Evolutionary conservation across 2,329 filamentous ascomycete genomes (phyloP).

Genomic region (Stagonosporopsis vannaccii): DNA sequence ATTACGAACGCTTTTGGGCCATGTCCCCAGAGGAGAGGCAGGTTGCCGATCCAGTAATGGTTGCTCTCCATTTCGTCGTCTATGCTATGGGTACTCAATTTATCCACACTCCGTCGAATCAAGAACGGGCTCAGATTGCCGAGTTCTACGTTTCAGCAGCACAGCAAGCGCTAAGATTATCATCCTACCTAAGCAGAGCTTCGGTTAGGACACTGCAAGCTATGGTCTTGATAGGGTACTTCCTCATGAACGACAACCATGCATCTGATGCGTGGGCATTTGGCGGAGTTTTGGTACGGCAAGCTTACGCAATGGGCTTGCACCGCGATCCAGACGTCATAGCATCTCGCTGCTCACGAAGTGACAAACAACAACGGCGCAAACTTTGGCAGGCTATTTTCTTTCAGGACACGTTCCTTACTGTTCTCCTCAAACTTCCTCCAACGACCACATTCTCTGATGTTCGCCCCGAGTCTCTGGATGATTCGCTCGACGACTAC

Average conservation of each 20-base stretch:
- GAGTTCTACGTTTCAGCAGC: conserved; percentile 84
- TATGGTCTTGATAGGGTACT: conserved; percentile 84
- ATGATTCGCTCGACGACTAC: conserved; percentile 70
- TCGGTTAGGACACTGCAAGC: conserved; percentile 77
- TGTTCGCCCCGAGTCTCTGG: conserved; percentile 75
- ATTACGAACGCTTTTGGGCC: conserved; percentile 81
- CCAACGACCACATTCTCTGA: conserved; percentile 82
- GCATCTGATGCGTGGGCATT: conserved; percentile 85
- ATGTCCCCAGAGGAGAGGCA: conserved; percentile 65
- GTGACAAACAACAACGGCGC: conserved; percentile 79
- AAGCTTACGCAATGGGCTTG: conserved; percentile 82
- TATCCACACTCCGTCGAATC: conserved; percentile 63
- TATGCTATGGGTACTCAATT: conserved; percentile 82
- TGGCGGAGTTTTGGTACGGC: conserved; percentile 76
- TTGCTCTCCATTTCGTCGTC: conserved; percentile 78
- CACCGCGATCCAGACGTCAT: conserved; percentile 80
- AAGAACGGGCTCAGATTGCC: conserved; percentile 75
- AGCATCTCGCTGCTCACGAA: conserved; percentile 68
- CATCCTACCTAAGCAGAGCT: conserved; percentile 77
- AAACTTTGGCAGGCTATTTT: conserved; percentile 85
- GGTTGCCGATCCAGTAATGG: conserved; percentile 69
- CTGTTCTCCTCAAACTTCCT: conserved; percentile 77
- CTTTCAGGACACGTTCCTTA: conserved; percentile 82
- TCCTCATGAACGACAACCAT: conserved; percentile 86
- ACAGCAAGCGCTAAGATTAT: conserved; percentile 77